phyloP scores from a whole-genome alignment of 2,329 filamentous ascomycete species.

The Fusarium avenaceum region DNA sequence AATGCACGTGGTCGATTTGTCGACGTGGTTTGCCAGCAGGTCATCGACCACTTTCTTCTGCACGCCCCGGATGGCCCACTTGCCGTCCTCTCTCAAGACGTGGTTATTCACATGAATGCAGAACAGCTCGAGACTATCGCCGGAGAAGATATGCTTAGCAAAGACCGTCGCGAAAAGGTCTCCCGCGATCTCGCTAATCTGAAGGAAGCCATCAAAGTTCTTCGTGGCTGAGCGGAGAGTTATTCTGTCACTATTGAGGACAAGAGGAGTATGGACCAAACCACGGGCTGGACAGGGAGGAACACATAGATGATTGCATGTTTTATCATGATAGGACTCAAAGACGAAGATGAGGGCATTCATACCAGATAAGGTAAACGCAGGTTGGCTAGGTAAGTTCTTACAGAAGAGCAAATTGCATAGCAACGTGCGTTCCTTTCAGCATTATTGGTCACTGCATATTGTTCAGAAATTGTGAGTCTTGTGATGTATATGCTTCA shows the following conservation, averaged over 20 bases:
- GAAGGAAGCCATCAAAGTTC: slow-evolving; percentile 52
- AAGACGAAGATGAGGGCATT: no score
- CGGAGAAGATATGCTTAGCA: slow-evolving; percentile 64
- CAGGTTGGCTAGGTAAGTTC: neutral
- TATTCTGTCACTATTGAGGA: neutral
- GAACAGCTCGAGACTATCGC: slow-evolving; percentile 68
- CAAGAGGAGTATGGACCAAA: no score
- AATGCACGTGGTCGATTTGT: slow-evolving; percentile 72
- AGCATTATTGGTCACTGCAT: neutral
- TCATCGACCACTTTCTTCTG: slow-evolving; percentile 67
- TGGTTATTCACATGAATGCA: slow-evolving; percentile 62
- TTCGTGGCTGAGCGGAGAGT: slow-evolving; percentile 25
- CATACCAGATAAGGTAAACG: no score
- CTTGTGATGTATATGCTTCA: slow-evolving; percentile 25
- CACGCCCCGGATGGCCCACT: slow-evolving; percentile 64
- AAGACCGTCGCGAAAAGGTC: slow-evolving; percentile 59
- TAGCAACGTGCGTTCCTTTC: neutral
- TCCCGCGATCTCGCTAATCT: slow-evolving; percentile 61
- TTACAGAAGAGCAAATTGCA: neutral
- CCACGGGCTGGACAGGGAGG: no score
- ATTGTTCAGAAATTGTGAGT: neutral
- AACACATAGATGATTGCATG: no score
- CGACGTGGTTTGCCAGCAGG: slow-evolving; percentile 72
- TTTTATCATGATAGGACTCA: no score
- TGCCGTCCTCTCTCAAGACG: slow-evolving; percentile 64